Percentiles rank a stretch among this genome's conserved stretches.
These are phyloP conservation scores for Aquilaria agallochum DNA, from an alignment of 441 rosid species.

Conservation along the genomic window DNA sequence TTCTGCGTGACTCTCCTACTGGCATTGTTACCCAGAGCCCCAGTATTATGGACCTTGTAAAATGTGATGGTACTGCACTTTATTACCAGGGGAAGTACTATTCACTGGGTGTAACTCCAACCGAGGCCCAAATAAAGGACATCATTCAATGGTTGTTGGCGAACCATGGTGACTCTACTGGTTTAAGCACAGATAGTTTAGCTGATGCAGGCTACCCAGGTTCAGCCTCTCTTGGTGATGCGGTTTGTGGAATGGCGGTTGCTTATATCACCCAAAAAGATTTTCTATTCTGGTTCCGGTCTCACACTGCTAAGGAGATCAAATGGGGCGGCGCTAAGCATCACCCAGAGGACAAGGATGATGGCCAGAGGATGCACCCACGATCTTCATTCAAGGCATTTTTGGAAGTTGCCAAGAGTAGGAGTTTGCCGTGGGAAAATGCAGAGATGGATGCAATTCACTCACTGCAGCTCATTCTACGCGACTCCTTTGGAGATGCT, in stretches of 20 bases:
- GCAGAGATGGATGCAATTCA: constrained; percentile 99
- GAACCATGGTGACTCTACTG: constrained; percentile 83
- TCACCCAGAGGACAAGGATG: constrained; percentile 94
- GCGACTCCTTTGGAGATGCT: constrained; percentile 77
- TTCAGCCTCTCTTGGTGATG: constrained; percentile 85
- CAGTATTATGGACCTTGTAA: constrained; percentile 88
- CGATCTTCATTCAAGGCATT: constrained; percentile 95
- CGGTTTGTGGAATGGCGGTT: constrained; percentile 97
- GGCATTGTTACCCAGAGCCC: constrained; percentile 95
- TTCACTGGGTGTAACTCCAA: constrained; percentile 81
- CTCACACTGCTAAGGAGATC: constrained; percentile 86
- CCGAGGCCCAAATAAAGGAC: constrained; percentile 72
- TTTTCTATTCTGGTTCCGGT: constrained; percentile 93
- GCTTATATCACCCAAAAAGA: constrained; percentile 79
- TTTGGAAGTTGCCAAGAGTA: constrained; percentile 92
- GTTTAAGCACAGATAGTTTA: constrained; percentile 91
- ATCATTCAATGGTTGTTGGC: constrained; percentile 84
- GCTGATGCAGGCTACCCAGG: constrained; percentile 88
- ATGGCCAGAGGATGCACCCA: constrained; percentile 91
- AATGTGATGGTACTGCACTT: constrained; percentile 91
- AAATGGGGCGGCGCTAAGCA: constrained; percentile 99
- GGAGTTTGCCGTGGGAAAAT: constrained; percentile 87
- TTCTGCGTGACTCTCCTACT: constrained; percentile 87
- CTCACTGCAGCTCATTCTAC: constrained; percentile 86
- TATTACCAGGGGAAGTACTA: constrained; percentile 70